Conservation (phyloP, 2,329 filamentous ascomycete genomes). For the Beauveria caledonica region DNA sequence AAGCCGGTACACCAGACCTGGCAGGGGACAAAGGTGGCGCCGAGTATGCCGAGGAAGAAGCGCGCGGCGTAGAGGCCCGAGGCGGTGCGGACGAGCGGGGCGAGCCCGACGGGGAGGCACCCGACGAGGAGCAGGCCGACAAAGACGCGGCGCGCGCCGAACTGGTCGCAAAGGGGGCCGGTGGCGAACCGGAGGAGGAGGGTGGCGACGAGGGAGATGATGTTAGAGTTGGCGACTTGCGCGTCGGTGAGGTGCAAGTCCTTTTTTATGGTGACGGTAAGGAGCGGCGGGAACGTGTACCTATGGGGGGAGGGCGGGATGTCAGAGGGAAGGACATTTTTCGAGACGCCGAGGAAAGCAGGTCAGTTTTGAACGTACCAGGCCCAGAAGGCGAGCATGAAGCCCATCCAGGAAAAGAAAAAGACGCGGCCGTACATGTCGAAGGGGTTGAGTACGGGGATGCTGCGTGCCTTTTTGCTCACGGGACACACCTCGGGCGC, state of each 20-base stretch:
- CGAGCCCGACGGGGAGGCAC: constrained; percentile 72
- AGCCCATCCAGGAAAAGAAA: constrained; percentile 82
- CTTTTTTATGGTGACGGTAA: constrained; percentile 68
- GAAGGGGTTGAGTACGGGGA: constrained; percentile 70
- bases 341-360: too few species aligned
- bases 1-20: constrained; percentile 91
- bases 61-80: constrained; percentile 61
- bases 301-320: constrained; percentile 14
- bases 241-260: constrained; percentile 64
- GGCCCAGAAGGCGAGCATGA: constrained; percentile 81
- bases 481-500: constrained; percentile 70
- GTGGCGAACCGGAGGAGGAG: constrained; percentile 69
- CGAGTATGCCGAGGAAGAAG: constrained; percentile 76
- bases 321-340: not conserved
- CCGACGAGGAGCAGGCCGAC: constrained; percentile 69
- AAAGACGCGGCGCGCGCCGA: constrained; percentile 74
- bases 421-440: constrained; percentile 80
- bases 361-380: constrained; percentile 40
- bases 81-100: constrained; percentile 61
- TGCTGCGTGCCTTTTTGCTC: constrained; percentile 72
- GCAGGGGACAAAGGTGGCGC: constrained; percentile 73
- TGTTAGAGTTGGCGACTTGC: constrained; percentile 83
- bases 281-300: constrained; percentile 80
- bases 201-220: constrained; percentile 63
- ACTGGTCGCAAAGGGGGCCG: constrained; percentile 78